phyloP scores from a whole-genome alignment of 345 rosid genomes.

The Nasturtium officinale region DNA sequence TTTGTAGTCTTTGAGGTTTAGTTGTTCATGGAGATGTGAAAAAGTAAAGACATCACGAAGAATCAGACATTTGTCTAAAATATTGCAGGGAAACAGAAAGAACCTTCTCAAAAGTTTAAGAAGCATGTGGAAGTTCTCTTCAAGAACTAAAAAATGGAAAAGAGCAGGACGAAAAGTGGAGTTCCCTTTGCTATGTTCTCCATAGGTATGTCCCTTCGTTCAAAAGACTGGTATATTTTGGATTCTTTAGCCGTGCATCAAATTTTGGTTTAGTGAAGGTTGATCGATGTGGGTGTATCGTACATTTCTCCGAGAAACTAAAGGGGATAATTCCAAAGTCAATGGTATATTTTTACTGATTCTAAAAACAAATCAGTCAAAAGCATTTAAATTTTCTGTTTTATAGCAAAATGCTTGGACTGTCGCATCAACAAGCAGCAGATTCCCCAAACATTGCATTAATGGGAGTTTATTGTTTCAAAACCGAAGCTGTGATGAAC shows the following conservation, averaged over 20 bases:
- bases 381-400: no score
- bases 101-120: no score
- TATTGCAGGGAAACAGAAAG: no score
- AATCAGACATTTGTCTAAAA: no score
- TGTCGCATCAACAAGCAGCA: constrained; percentile 59
- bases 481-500: constrained; percentile 65
- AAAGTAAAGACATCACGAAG: no score
- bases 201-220: neutral
- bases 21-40: no score
- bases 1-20: no score
- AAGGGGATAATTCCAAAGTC: constrained; percentile 64
- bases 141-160: no score
- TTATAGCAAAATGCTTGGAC: constrained; percentile 56
- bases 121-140: no score
- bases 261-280: constrained; percentile 82
- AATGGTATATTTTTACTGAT: constrained; percentile 52
- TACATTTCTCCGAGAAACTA: constrained; percentile 74
- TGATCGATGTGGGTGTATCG: constrained; percentile 62
- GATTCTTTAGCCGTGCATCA: constrained; percentile 65
- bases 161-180: no score
- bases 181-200: no score
- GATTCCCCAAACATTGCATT: constrained; percentile 76
- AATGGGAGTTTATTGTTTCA: constrained; percentile 86
- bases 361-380: neutral
- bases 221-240: neutral